Evolutionary conservation across 345 rosid species (phyloP), one percentile per base, ranked within the genome.

Genomic region (Bretschneidera sinensis): DNA sequence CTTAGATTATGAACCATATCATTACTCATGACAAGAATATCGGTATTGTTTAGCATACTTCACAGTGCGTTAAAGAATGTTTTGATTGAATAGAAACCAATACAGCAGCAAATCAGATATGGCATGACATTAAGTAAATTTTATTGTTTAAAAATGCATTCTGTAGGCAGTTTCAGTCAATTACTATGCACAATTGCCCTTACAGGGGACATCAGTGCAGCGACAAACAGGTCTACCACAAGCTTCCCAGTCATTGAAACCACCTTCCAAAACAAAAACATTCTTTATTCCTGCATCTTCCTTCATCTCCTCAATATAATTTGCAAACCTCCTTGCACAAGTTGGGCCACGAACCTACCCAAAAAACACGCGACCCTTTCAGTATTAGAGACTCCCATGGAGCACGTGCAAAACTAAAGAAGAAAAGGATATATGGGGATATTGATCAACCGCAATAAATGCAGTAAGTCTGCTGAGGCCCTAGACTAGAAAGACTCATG

Each of bases 231-330:
- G 96, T 71, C 68, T 79, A 11, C 97, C 97, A 57, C 97, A 77
- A 70, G 94, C 82, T 80, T 84, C 90, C 97, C 97, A 89, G 21
- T 91, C 97, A 59, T 89, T 89, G 73, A 82, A 91, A 66, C 96
- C 98, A 0, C 83, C 86, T 50, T 91, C 95, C 67, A 91, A 70
- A 22, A 88, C 81, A 70, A 83, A 18, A 15, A 91, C 74, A 65
- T 81, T 83, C 60, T 85, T 85, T 25, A 92, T 85, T 56, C 89
- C 97, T 7, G 72, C 68, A 19, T 84, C 94, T 73, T 87, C 81
- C 43, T 81, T 83, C 75, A 62, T 50, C 77, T 85, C 94, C 63
- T 83, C 82, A 0, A 92, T 89, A 64, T 81, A 85, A 67, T 74
- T 77, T 61, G 79, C 88, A 0, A 92, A 73, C 73, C 81, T 85